These are phyloP conservation scores for Multifurca ochricompacta DNA, from an alignment of 768 basidiomycete genomes.

Conservation along the genomic window DNA sequence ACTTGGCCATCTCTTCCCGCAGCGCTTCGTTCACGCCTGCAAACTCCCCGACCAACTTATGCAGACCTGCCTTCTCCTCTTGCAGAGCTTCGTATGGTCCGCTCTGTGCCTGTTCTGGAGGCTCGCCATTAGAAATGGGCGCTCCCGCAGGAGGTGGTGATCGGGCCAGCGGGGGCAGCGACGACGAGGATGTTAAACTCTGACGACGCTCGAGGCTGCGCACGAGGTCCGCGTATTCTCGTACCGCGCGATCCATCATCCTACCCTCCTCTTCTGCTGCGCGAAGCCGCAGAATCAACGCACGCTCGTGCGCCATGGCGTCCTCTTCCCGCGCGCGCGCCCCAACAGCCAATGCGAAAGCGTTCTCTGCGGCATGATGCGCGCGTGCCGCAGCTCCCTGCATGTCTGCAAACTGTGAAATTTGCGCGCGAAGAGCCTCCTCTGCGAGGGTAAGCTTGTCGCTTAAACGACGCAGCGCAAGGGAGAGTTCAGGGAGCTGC, in stretches of 20 bases:
- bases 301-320: conserved; percentile 39
- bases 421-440: conserved; percentile 41
- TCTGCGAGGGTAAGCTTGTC: conserved; percentile 64
- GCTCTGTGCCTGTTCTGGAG: conserved; percentile 3
- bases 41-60: conserved; percentile 43
- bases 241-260: conserved; percentile 57
- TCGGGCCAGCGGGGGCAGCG: background rate
- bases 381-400: conserved; percentile 39
- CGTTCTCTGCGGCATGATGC: conserved; percentile 38
- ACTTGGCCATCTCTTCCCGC: conserved; percentile 37
- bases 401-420: conserved; percentile 37
- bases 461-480: conserved; percentile 59
- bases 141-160: conserved; percentile 1
- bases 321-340: conserved; percentile 51
- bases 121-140: conserved; percentile 4
- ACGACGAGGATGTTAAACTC: conserved; percentile 20
- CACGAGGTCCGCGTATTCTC: conserved; percentile 72
- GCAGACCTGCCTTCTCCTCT: conserved; percentile 43
- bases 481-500: conserved; percentile 48
- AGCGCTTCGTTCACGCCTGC: conserved; percentile 39
- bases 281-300: conserved; percentile 38
- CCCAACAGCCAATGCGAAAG: conserved; percentile 47
- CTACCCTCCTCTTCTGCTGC: conserved; percentile 49
- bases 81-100: conserved; percentile 29
- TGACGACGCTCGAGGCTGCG: conserved; percentile 48